Percentiles rank a stretch among this genome's conserved stretches.
Conservation (phyloP, 495 filamentous ascomycete genomes). For the Corynascus novoguineensis region DNA sequence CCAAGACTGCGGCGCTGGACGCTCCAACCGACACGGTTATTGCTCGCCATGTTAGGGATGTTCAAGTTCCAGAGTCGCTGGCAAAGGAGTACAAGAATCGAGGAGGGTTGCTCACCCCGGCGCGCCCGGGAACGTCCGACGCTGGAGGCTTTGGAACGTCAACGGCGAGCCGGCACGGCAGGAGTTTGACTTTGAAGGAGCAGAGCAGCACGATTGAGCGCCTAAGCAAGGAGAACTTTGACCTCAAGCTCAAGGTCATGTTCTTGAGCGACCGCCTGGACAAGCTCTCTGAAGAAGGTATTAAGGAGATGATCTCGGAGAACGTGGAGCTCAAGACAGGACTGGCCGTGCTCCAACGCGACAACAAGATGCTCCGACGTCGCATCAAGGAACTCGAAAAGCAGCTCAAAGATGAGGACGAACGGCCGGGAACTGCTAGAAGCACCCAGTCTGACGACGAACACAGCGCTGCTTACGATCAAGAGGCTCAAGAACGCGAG, state of each 20-base stretch:
- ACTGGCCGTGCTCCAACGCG: constrained; percentile 78
- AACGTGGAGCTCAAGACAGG: constrained; percentile 93
- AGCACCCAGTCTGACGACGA: constrained; percentile 48
- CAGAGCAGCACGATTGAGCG: constrained; percentile 95
- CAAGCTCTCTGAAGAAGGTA: constrained; percentile 88
- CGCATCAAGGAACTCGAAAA: constrained; percentile 82
- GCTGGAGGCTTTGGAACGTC: constrained; percentile 28
- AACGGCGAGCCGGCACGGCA: constrained; percentile 56
- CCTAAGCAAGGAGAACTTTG: constrained; percentile 93
- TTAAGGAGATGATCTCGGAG: constrained; percentile 95
- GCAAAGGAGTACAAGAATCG: constrained; percentile 70
- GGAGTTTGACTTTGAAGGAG: constrained; percentile 89
- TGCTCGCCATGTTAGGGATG: constrained; percentile 77
- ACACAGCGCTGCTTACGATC: constrained; percentile 42
- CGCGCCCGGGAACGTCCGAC: constrained; percentile 53
- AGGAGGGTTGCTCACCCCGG: constrained; percentile 50
- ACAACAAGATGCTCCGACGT: constrained; percentile 73
- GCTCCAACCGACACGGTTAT: constrained; percentile 84
- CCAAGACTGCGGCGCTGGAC: constrained; percentile 36
- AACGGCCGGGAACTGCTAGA: constrained; percentile 51
- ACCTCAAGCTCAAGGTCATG: constrained; percentile 95
- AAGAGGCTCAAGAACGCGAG: constrained; percentile 66
- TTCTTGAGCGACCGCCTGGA: constrained; percentile 91
- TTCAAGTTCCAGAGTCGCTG: constrained; percentile 84
- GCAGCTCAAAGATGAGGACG: constrained; percentile 67